Percentiles rank a stretch among this genome's conserved stretches.
These are phyloP conservation scores for Trichoderma pleuroti DNA, from an alignment of 2,329 filamentous ascomycete genomes.

Conservation along the genomic window DNA sequence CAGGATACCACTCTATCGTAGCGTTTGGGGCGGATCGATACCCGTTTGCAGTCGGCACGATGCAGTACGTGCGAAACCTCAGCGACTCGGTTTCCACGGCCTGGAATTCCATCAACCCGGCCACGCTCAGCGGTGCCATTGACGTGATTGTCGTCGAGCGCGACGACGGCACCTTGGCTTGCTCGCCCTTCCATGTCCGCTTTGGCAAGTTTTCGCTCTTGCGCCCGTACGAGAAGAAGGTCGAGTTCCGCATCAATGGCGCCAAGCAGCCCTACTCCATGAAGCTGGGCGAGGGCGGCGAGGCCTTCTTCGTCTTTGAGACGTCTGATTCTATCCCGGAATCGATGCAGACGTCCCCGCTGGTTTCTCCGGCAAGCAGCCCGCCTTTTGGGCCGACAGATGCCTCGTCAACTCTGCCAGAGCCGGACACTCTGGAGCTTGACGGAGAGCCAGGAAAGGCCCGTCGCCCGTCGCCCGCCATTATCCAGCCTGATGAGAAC, in stretches of 20 bases:
- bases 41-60: conserved; percentile 40
- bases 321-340: conserved; percentile 89
- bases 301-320: conserved; percentile 98
- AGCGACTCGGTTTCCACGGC: conserved; percentile 95
- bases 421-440: conserved; percentile 68
- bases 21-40: neutral
- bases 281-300: conserved; percentile 96
- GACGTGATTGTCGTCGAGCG: conserved; percentile 98
- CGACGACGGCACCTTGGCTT: conserved; percentile 82
- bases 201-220: conserved; percentile 98
- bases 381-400: conserved; percentile 57
- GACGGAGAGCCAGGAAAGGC: conserved; percentile 42
- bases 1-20: neutral
- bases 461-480: conserved; percentile 44
- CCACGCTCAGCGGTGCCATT: conserved; percentile 94
- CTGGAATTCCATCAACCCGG: conserved; percentile 99
- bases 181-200: conserved; percentile 96
- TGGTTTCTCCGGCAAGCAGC: conserved; percentile 85
- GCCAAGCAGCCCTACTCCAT: conserved; percentile 90
- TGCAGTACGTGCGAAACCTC: conserved; percentile 98
- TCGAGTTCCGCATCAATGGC: conserved; percentile 95
- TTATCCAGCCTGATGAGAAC: conserved; percentile 35
- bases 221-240: conserved; percentile 96
- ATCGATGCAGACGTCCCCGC: conserved; percentile 87
- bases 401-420: conserved; percentile 46